Evolutionary conservation across 2,329 filamentous ascomycete genomes (phyloP).

Genomic region (Pyrenochaeta sp.): DNA sequence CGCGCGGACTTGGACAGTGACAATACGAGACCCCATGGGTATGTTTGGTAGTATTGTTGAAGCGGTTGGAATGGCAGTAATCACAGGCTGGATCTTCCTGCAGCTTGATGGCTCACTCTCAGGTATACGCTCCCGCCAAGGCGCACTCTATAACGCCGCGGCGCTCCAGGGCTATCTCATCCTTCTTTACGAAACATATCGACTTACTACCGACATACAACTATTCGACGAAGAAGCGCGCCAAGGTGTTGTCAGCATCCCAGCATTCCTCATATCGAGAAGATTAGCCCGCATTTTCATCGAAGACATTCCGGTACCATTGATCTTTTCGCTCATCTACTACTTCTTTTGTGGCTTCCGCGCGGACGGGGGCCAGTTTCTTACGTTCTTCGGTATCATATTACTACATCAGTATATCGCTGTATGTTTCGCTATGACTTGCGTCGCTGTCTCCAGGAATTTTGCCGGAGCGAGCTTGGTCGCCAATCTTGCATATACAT

Average conservation of each 20-base stretch:
- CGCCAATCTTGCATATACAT: constrained; percentile 74
- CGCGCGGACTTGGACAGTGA: constrained; percentile 73
- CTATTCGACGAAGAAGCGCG: constrained; percentile 79
- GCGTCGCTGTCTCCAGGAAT: constrained; percentile 70
- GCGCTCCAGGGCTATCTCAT: constrained; percentile 80
- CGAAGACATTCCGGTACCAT: constrained; percentile 76
- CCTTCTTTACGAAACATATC: constrained; percentile 78
- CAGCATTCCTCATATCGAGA: constrained; percentile 75
- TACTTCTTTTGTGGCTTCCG: constrained; percentile 84
- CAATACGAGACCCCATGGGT: constrained; percentile 79
- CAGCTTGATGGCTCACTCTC: constrained; percentile 70
- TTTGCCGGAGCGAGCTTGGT: constrained; percentile 77
- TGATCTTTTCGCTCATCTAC: constrained; percentile 74
- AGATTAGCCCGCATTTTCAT: constrained; percentile 73
- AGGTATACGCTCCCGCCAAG: constrained; percentile 77
- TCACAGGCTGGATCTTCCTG: constrained; percentile 78
- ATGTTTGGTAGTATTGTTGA: constrained; percentile 75
- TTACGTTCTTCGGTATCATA: constrained; percentile 74
- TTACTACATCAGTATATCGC: constrained; percentile 77
- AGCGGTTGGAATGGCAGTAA: constrained; percentile 73
- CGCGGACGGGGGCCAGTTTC: constrained; percentile 69
- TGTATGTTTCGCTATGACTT: constrained; percentile 74
- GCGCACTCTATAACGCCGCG: constrained; percentile 75
- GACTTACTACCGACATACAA: constrained; percentile 76
- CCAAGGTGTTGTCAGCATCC: constrained; percentile 74